These are phyloP conservation scores for Trypanosoma rangeli DNA, from an alignment of 208 protist genomes.

Conservation along the genomic window DNA sequence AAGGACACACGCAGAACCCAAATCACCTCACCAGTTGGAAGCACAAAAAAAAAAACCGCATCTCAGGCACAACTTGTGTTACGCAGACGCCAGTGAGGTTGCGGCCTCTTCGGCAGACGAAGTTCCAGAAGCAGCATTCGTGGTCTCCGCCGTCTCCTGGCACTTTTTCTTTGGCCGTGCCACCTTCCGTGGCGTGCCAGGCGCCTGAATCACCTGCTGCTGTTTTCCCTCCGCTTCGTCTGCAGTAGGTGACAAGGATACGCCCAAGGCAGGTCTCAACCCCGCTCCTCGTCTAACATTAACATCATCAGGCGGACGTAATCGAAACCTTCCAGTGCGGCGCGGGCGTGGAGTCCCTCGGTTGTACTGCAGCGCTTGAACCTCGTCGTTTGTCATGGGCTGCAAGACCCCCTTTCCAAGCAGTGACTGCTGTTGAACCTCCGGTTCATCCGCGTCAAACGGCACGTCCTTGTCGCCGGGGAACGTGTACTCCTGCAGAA, in stretches of 20 bases:
- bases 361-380: slow-evolving; percentile 25
- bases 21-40: neutral
- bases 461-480: neutral
- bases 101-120: neutral
- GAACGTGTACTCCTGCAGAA: slow-evolving; percentile 20
- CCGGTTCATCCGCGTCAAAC: slow-evolving; percentile 26
- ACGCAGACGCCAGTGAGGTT: neutral
- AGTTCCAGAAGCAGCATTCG: neutral
- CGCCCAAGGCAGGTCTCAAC: neutral
- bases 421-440: slow-evolving; percentile 9
- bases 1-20: neutral
- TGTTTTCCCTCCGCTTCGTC: neutral
- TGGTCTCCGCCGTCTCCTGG: slow-evolving; percentile 12
- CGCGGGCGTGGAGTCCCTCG: slow-evolving; percentile 15
- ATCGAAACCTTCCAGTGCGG: slow-evolving; percentile 21
- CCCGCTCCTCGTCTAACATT: neutral
- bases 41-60: neutral
- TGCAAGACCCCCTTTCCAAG: slow-evolving; percentile 12
- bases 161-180: slow-evolving; percentile 34
- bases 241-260: neutral
- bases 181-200: slow-evolving; percentile 55
- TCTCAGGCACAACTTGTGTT: neutral
- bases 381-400: slow-evolving; percentile 19
- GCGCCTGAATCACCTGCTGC: slow-evolving; percentile 35
- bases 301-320: slow-evolving; percentile 15